phyloP scores from a whole-genome alignment of 345 rosid genomes.

The Geranium brycei region DNA sequence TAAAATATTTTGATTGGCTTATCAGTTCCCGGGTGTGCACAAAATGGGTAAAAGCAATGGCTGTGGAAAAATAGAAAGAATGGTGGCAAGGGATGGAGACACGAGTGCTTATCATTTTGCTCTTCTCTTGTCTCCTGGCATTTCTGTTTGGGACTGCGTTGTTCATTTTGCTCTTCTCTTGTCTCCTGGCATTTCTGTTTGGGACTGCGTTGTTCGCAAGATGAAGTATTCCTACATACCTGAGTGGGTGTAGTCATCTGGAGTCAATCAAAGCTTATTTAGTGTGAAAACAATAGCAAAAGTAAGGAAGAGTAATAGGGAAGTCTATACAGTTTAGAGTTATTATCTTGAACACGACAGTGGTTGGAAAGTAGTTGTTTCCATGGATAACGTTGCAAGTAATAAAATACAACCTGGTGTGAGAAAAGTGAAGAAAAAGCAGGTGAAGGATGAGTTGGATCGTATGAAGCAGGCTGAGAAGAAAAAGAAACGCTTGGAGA shows the following conservation, averaged over 20 bases:
- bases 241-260: constrained; percentile 84
- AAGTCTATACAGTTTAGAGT: constrained; percentile 45
- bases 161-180: constrained; percentile 72
- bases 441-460: constrained; percentile 64
- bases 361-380: constrained; percentile 15
- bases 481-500: constrained; percentile 77
- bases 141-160: constrained; percentile 93
- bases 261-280: constrained; percentile 27
- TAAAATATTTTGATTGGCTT: constrained; percentile 11
- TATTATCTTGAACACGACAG: constrained; percentile 13
- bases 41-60: constrained; percentile 74
- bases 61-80: constrained; percentile 62
- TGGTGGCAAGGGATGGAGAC: constrained; percentile 40
- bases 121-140: constrained; percentile 70
- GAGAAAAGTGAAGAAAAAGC: constrained; percentile 71
- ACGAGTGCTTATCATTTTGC: constrained; percentile 46
- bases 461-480: constrained; percentile 82
- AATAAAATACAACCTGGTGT: constrained; percentile 52
- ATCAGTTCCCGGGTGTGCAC: constrained; percentile 17
- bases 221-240: constrained; percentile 98
- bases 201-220: constrained; percentile 91
- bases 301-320: constrained; percentile 21
- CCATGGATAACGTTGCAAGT: constrained; percentile 55
- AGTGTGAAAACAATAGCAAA: constrained; percentile 14
- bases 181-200: constrained; percentile 86